These are phyloP conservation scores for Pyrenochaeta sp. DNA, from an alignment of 2,329 filamentous ascomycete genomes.

Conservation along the genomic window DNA sequence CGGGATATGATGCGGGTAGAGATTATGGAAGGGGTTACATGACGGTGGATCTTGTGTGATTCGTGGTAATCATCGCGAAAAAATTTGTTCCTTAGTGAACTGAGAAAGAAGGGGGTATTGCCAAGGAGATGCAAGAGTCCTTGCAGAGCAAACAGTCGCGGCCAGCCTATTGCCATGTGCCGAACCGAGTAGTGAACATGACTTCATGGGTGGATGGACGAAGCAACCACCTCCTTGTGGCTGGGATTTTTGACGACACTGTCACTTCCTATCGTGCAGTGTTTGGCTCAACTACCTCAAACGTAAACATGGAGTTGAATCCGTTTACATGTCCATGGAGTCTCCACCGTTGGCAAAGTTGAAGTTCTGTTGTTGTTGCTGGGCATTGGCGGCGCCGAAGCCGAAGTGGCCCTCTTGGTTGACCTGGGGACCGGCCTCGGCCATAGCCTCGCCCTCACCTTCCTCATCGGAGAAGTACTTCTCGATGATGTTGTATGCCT, in stretches of 20 bases:
- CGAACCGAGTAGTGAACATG: conserved; percentile 31
- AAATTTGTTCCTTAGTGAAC: conserved; percentile 25
- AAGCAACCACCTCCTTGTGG: conserved; percentile 15
- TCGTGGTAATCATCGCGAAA: conserved; percentile 45
- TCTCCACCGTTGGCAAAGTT: conserved; percentile 86
- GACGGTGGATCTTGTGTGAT: conserved; percentile 53
- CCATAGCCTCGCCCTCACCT: conserved; percentile 76
- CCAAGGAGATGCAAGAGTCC: conserved; percentile 26
- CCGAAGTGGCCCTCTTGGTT: conserved; percentile 80
- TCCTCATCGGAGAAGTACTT: conserved; percentile 99
- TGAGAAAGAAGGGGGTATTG: conserved; percentile 29
- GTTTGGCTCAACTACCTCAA: conserved; percentile 11
- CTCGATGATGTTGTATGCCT: conserved; percentile 99
- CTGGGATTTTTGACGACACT: conserved; percentile 9
- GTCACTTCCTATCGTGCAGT: conserved; percentile 11
- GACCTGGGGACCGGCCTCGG: conserved; percentile 76
- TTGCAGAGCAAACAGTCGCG: conserved; percentile 20
- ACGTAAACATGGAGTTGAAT: conserved; percentile 6
- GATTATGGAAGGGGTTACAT: conserved; percentile 47
- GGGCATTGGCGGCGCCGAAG: conserved; percentile 70
- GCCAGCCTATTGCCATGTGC: conserved; percentile 33
- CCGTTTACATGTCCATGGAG: conserved; percentile 75
- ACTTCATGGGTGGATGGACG: conserved; percentile 20
- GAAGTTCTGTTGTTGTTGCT: conserved; percentile 78
- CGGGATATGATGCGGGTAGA: conserved; percentile 52